Evolutionary conservation across 2,329 filamentous ascomycete genomes (phyloP).

Genomic region (Penicillium vulpinum): DNA sequence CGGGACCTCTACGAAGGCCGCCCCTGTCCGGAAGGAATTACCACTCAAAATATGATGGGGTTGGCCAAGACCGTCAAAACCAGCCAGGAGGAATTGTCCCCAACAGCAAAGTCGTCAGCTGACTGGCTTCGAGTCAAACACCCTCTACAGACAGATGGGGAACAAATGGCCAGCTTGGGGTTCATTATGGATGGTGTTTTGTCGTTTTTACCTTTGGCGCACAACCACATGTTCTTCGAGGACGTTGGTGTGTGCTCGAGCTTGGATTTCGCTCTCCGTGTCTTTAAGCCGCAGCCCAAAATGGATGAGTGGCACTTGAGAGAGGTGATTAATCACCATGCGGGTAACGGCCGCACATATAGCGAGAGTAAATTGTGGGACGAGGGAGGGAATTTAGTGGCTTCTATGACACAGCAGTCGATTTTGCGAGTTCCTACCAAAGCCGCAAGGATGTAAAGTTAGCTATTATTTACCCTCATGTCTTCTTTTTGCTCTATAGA

Average conservation of each 20-base stretch:
- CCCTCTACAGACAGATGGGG: not conserved
- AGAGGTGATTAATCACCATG: not conserved
- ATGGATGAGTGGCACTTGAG: not conserved
- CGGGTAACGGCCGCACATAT: constrained; percentile 48
- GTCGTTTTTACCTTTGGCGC: not conserved
- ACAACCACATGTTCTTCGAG: not conserved
- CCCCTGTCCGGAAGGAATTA: not conserved
- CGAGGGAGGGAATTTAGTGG: constrained; percentile 46
- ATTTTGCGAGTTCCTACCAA: constrained; percentile 13
- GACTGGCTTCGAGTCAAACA: not conserved
- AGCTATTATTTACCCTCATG: not conserved
- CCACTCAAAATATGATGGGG: not conserved
- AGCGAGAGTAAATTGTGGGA: constrained; percentile 50
- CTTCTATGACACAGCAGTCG: constrained; percentile 52
- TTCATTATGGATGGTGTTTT: not conserved
- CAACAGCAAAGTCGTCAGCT: not conserved
- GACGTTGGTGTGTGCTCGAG: not conserved
- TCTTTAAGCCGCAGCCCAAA: not conserved
- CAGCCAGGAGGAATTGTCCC: not conserved
- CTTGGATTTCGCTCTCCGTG: not conserved
- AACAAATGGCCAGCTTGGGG: not conserved
- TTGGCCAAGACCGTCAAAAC: not conserved
- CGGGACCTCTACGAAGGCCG: not conserved
- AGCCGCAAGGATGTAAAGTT: not conserved
- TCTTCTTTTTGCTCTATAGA: not conserved